phyloP scores from a whole-genome alignment of 1,139 yeast species.

The Hemisphaericaspora xylanilytica region DNA sequence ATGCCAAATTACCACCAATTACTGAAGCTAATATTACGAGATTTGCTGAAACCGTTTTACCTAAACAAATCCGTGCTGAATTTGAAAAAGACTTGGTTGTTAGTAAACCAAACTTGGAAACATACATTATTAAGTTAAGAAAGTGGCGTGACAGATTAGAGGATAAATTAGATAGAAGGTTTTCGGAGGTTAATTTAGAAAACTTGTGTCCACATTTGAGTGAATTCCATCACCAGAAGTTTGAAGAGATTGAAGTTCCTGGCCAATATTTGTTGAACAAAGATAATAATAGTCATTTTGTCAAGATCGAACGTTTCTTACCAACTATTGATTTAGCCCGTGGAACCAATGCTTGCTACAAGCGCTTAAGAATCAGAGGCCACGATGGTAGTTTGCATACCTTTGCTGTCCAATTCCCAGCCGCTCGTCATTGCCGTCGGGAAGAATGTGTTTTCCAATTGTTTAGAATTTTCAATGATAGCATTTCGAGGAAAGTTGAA shows the following conservation, averaged over 20 bases:
- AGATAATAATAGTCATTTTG: conserved; percentile 83
- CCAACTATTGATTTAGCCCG: conserved; percentile 87
- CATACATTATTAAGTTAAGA: conserved; percentile 77
- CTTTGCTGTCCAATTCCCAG: conserved; percentile 96
- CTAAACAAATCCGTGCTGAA: conserved; percentile 84
- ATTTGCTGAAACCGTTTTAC: conserved; percentile 91
- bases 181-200: conserved; percentile 77
- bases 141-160: conserved; percentile 94
- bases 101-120: conserved; percentile 85
- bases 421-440: conserved; percentile 95
- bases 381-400: conserved; percentile 90
- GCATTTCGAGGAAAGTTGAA: conserved; percentile 77
- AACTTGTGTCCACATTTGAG: conserved; percentile 91
- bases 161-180: conserved; percentile 82
- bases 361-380: conserved; percentile 86
- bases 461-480: conserved; percentile 83
- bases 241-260: conserved; percentile 96
- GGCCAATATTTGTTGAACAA: conserved; percentile 88
- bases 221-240: conserved; percentile 96
- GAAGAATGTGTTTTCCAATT: conserved; percentile 93
- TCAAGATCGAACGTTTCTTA: conserved; percentile 88
- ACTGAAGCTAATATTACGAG: conserved; percentile 88
- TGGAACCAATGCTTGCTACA: conserved; percentile 90
- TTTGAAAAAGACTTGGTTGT: conserved; percentile 89
- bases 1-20: conserved; percentile 83